These are phyloP conservation scores for thale cress (Arabidopsis thaliana) DNA, from an alignment of 345 rosid genomes.

Conservation along the genomic window DNA sequence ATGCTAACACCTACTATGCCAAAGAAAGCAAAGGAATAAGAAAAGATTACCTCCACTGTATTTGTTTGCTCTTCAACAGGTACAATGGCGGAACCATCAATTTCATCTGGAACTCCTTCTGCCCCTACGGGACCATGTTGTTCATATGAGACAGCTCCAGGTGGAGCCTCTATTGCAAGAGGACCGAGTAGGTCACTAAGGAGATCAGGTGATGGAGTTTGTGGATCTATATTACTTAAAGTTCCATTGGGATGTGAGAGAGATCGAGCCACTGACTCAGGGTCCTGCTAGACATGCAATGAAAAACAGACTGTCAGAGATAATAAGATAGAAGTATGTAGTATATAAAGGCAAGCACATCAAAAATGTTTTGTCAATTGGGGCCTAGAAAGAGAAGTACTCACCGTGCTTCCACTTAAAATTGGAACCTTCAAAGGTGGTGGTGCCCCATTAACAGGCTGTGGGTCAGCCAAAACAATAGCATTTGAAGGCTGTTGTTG, in stretches of 20 bases:
- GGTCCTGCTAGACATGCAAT: constrained; percentile 54
- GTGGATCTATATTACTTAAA: constrained; percentile 58
- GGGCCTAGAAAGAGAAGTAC: constrained; percentile 46
- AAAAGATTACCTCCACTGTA: constrained; percentile 67
- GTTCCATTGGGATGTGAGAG: constrained; percentile 64
- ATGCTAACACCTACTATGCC: background rate
- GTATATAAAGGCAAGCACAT: constrained; percentile 3
- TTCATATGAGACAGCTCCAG: constrained; percentile 56
- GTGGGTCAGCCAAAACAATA: constrained; percentile 82
- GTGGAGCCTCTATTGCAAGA: constrained; percentile 89
- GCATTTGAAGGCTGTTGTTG: constrained; percentile 95
- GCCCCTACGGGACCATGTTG: constrained; percentile 50
- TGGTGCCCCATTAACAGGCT: constrained; percentile 68
- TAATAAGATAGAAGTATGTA: constrained; percentile 19
- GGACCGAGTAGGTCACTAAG: constrained; percentile 84
- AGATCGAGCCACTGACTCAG: constrained; percentile 53
- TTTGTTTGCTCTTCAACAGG: constrained; percentile 70
- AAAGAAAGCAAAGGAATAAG: constrained; percentile 16
- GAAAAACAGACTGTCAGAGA: constrained; percentile 28
- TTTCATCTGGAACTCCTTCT: constrained; percentile 58
- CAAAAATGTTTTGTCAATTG: constrained; percentile 7
- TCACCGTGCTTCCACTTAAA: constrained; percentile 54
- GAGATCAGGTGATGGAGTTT: constrained; percentile 67
- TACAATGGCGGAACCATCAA: constrained; percentile 79
- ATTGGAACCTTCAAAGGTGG: constrained; percentile 73